Base-by-base conservation (phyloP, 177 flowering plant genomes). In the Vitis hybrid region DNA sequence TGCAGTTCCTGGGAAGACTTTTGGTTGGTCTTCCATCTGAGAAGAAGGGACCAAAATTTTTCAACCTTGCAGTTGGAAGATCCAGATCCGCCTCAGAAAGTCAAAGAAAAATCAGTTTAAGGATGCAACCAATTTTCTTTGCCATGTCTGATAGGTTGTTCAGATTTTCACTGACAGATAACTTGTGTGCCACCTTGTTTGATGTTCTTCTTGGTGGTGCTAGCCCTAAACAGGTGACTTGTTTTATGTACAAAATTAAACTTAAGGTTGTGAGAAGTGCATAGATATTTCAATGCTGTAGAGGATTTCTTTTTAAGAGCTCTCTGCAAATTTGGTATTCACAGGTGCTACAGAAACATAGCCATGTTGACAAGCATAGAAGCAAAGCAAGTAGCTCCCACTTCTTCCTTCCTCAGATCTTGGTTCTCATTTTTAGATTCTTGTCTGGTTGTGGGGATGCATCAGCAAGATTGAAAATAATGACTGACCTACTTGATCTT, bases 131-230 rank as follows among this genome's bases (percentile, higher is more conserved):
- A 27, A 84, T 94, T 57, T 81, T 92, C 73, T 81, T 84, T 65
- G 88, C 94, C 13, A 88, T 96, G 19, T 85, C 97, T 69, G 95
- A 96, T 70, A 85, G 97, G 70, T 82, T 96, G 11, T 94, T 96
- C 73, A 81, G 78, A 80, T 96, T 86, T 79, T 93, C 92, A 49
- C 89, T 70, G 77, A 91, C 98, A 62, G 98, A 96, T 64, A 72
- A 78, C 78, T 81, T 96, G 59, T 88, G 90, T 81, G 99, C 97
- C 5, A 83, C 97, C 40, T 80, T 96, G 75, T 96, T 96, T 85
- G 99, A 96, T 84, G 97, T 87, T 67, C 99, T 96, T 75, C 98
- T 96, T 76, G 99, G 99, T 72, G 99, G 99, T 74, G 99, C 99
- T 70, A 96, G 99, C 73, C 97, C 99, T 62, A 96, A 90, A 81